Evolutionary conservation across 1,284 basidiomycete genomes (phyloP), one percentile per base, ranked within the genome.

Genomic region (Heterobasidion irregulare): DNA sequence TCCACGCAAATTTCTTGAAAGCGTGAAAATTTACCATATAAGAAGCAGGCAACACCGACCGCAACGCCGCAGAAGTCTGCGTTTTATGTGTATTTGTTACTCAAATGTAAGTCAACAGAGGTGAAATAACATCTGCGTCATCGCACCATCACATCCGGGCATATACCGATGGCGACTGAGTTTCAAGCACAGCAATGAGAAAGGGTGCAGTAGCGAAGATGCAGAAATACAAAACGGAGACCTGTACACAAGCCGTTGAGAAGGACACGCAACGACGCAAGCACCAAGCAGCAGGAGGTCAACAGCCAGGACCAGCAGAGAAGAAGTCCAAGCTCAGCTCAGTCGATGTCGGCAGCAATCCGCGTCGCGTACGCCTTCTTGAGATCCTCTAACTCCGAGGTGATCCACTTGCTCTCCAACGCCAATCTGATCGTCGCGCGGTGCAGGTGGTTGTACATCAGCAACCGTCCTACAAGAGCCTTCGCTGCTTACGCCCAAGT

Each of bases 1-100:
- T 88, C 73, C 89, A 91, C 57, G 86, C 87, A 26, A 84, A 84
- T 63, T 87, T 88, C 66, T 69, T 90, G 59, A 88, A 89, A 65
- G 83, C 80, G 38, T 87, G 62, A 76, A 60, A 18, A 18, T 19
- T 43, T 33, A 45, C 15, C 19, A 26, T 18, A 8, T 41, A 26
- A 33, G 38, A 45, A 47, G 35, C 6, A 38, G 44, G n/a, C 15
- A 32, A 4, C 15, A 33, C 18, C 16, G 9, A 50, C 41, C 10
- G 48, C 26, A 26, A 26, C 26, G 26, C n/a, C 38, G 38, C 38
- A 41, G 38, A 41, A 41, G 6, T 41, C 38, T 41, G 4, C n/a
- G 6, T 19, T 50, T 50, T 16, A 12, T 18, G n/a, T 50, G 32
- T 36, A 50, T 50, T n/a, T 50, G n/a, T 49, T 34, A 4, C 26